Conservation (phyloP, 306 rosid genomes). For the Cucumis cinereus region DNA sequence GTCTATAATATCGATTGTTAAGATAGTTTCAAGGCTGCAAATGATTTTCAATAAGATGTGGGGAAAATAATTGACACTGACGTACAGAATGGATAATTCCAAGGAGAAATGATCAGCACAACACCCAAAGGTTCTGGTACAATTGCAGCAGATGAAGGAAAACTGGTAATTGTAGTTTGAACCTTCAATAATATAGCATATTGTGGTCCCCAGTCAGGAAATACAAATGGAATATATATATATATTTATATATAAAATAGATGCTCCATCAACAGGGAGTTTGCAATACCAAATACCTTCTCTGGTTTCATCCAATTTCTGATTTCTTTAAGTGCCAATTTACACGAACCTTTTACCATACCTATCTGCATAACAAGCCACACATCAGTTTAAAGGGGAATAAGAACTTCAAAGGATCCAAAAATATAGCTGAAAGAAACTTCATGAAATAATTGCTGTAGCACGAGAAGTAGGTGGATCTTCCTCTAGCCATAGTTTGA, state of each 20-base stretch:
- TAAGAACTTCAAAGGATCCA: neutral
- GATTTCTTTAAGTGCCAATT: constrained; percentile 39
- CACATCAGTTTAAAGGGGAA: neutral
- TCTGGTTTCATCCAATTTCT: constrained; percentile 72
- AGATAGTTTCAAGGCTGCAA: neutral
- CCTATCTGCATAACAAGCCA: constrained; percentile 41
- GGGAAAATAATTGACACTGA: constrained; percentile 6
- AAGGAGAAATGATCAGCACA: constrained; percentile 69
- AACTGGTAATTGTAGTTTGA: constrained; percentile 53
- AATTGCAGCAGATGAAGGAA: constrained; percentile 93
- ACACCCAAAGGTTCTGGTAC: constrained; percentile 93
- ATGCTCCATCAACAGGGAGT: neutral
- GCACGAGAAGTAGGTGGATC: neutral
- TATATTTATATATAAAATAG: neutral
- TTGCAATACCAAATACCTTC: constrained; percentile 38
- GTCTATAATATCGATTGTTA: neutral
- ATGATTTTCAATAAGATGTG: neutral
- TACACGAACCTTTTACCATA: constrained; percentile 55
- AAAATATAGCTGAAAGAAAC: neutral
- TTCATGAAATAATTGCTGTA: neutral
- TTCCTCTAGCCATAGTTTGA: neutral
- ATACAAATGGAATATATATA: neutral
- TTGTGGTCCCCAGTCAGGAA: neutral
- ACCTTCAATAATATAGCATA: constrained; percentile 33
- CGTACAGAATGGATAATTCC: constrained; percentile 99